These are phyloP conservation scores for Yueomyces sinensis DNA, from an alignment of 805 yeast species.

Conservation along the genomic window DNA sequence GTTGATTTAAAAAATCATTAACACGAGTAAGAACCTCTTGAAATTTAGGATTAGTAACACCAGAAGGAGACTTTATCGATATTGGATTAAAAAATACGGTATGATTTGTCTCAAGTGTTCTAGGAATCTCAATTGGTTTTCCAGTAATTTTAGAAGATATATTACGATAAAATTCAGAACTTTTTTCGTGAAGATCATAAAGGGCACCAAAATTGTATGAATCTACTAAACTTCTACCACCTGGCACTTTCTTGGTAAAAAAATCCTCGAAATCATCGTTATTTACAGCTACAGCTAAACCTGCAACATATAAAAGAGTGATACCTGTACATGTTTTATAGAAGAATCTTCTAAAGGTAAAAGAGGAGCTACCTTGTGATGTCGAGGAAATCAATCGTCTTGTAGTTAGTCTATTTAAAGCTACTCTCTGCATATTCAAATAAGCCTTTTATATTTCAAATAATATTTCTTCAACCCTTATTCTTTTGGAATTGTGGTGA, in stretches of 20 bases:
- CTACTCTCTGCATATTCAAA: too few species aligned
- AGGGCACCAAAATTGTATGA: slow-evolving; percentile 28
- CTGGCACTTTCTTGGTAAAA: slow-evolving; percentile 53
- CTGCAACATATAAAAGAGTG: slow-evolving; percentile 38
- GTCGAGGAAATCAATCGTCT: too few species aligned
- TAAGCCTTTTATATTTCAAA: too few species aligned
- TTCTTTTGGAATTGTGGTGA: too few species aligned
- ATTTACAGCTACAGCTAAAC: slow-evolving; percentile 42
- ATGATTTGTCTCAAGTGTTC: not conserved
- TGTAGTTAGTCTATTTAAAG: too few species aligned
- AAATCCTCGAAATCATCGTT: slow-evolving; percentile 47
- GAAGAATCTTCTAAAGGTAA: slow-evolving; percentile 5
- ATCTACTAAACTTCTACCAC: slow-evolving; percentile 42
- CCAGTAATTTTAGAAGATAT: slow-evolving; percentile 6
- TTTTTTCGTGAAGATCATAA: not conserved
- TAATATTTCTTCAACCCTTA: too few species aligned
- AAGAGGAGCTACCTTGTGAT: too few species aligned
- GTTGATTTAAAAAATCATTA: slow-evolving; percentile 22
- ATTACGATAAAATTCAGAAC: not conserved
- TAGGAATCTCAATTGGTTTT: slow-evolving; percentile 4
- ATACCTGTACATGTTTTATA: slow-evolving; percentile 21
- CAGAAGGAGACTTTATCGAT: not conserved
- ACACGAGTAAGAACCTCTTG: slow-evolving; percentile 16
- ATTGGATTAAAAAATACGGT: not conserved
- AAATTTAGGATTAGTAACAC: slow-evolving; percentile 4